These are phyloP conservation scores for Symbiodinium pilosum DNA, from an alignment of 73 alveolate genomes.

Conservation along the genomic window DNA sequence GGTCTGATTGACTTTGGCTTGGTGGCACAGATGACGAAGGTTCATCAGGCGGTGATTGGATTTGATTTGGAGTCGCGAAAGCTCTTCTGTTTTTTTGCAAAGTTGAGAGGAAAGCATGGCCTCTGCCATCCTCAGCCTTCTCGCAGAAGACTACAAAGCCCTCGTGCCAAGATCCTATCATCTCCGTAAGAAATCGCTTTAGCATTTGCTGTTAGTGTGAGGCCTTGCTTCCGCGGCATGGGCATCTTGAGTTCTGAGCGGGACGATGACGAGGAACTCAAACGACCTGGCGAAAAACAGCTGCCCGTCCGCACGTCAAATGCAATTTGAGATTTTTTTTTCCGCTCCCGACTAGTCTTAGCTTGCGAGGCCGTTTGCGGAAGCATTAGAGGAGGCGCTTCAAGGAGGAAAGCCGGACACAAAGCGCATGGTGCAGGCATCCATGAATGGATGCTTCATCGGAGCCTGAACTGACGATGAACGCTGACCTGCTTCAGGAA, in stretches of 20 bases:
- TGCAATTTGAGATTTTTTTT: neutral
- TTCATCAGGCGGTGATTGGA: slow-evolving; percentile 28
- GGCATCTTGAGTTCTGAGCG: slow-evolving; percentile 68
- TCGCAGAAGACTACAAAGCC: slow-evolving; percentile 74
- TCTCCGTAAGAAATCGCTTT: neutral
- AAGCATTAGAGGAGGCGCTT: slow-evolving; percentile 79
- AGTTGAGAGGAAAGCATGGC: slow-evolving; percentile 74
- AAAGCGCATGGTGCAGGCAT: slow-evolving; percentile 71
- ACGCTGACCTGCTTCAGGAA: neutral
- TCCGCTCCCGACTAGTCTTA: too few species aligned
- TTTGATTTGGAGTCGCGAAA: neutral
- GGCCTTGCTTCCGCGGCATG: slow-evolving; percentile 92
- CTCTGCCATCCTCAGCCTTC: slow-evolving; percentile 44
- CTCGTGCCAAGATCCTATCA: slow-evolving; percentile 10
- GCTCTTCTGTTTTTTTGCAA: too few species aligned
- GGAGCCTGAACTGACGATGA: neutral
- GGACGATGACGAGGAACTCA: slow-evolving; percentile 30
- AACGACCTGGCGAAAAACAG: slow-evolving; percentile 88
- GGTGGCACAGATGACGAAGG: slow-evolving; percentile 82
- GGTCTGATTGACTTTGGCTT: slow-evolving; percentile 79
- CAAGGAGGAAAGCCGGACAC: slow-evolving; percentile 10
- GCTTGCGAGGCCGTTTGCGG: slow-evolving; percentile 49
- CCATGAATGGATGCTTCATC: too few species aligned
- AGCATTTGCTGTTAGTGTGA: neutral
- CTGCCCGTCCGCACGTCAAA: neutral